Evolutionary conservation across 257 asterid genomes (phyloP), one percentile per base, ranked within the genome.

Genomic region (Fraxinus pennsylvanica): DNA sequence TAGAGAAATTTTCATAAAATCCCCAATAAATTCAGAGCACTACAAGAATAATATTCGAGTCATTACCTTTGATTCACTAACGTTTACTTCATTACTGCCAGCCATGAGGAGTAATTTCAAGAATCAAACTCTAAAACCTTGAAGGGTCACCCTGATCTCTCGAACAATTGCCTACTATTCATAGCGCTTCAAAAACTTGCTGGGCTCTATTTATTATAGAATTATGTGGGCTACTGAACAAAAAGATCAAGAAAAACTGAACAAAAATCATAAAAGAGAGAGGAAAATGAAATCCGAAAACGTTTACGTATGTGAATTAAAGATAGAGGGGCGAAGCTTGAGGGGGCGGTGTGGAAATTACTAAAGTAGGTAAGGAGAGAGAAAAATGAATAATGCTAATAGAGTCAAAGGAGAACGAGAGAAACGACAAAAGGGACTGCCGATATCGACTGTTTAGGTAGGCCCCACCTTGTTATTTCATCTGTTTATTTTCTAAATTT

Each of bases 31-130:
- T 43, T 43, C 0, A 2, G 52, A 43, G 52, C 5, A 43, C 41
- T 3, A 10, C 25, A 21, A 14, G 1, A 68, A 63, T 32, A 63
- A 74, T 82, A 91, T 5, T 17, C 9, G 9, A 57, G 25, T 3
- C 29, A n/a, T 10, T n/a, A 21, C 96, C 96, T 89, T 85, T 3
- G 92, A 89, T 84, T 88, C 91, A 52, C 74, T 86, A 77, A 65
- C 83, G 33, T 86, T 88, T 10, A 86, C 88, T 81, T 88, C 87
- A 63, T 84, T 83, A 75, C 87, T 84, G 33, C 90, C 88, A 33
- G 88, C 90, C 91, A 88, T 88, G 67, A 76, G 74, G 17, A 30
- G 50, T 50, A 32, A 52, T 82, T 84, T 19, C 86, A 68, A 66
- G 78, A 41, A 72, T 1, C 14, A 41, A 47, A 7, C 22, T 72